Evolutionary conservation across 208 protist species (phyloP).

Genomic region (Lotmaria passim): DNA sequence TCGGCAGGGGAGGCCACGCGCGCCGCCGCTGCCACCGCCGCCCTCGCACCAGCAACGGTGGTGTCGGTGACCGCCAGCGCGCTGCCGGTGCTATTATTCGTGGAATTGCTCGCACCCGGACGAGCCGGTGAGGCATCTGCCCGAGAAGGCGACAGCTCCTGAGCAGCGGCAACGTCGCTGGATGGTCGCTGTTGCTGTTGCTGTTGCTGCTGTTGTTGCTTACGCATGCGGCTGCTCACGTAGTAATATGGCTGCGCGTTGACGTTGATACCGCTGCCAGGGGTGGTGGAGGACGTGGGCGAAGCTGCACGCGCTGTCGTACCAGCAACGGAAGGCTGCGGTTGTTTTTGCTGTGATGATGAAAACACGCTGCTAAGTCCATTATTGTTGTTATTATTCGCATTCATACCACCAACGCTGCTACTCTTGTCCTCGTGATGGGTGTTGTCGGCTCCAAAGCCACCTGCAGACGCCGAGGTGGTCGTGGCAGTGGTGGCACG

Average conservation of each 20-base stretch:
- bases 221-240: constrained; percentile 43
- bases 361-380: background rate
- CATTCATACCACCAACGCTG: constrained; percentile 4
- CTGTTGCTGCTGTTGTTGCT: constrained; percentile 39
- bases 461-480: background rate
- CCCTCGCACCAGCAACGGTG: background rate
- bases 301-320: constrained; percentile 15
- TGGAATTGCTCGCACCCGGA: background rate
- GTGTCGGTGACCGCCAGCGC: background rate
- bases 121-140: background rate
- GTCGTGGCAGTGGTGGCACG: constrained; percentile 3
- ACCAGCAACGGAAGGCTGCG: constrained; percentile 10
- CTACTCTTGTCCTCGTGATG: background rate
- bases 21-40: background rate
- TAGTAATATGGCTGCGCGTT: constrained; percentile 75
- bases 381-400: constrained; percentile 2
- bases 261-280: constrained; percentile 57
- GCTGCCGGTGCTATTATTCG: background rate
- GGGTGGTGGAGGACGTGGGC: constrained; percentile 19
- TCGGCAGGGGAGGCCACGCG: background rate
- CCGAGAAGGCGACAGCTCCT: constrained; percentile 3
- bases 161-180: background rate
- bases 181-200: constrained; percentile 13
- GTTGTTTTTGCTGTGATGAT: constrained; percentile 14
- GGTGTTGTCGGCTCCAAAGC: background rate